These are phyloP conservation scores for Penicillium diatomitis DNA, from an alignment of 495 filamentous ascomycete genomes.

Conservation along the genomic window DNA sequence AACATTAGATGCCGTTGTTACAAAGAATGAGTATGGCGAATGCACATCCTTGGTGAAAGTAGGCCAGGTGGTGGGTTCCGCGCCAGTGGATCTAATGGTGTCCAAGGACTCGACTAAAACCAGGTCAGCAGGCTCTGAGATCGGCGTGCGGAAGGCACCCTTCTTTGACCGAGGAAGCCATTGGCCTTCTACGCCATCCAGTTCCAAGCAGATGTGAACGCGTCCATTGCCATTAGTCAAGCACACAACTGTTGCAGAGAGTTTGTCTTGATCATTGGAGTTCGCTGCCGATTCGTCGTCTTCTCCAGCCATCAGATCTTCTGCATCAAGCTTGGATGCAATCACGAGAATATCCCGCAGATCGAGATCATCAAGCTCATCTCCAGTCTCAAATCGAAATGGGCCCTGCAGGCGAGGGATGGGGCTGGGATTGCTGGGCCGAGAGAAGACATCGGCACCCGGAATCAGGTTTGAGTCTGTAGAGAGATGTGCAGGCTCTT, in stretches of 20 bases:
- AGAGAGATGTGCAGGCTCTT: constrained; percentile 47
- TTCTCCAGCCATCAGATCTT: constrained; percentile 45
- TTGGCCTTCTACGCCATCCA: constrained; percentile 71
- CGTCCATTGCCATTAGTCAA: constrained; percentile 63
- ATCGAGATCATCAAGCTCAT: constrained; percentile 60
- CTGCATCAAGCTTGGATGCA: constrained; percentile 41
- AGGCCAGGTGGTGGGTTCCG: constrained; percentile 48
- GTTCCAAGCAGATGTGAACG: constrained; percentile 68
- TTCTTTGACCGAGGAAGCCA: constrained; percentile 64
- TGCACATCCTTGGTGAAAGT: constrained; percentile 63
- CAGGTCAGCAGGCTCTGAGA: constrained; percentile 35
- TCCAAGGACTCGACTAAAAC: constrained; percentile 49
- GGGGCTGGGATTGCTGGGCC: constrained; percentile 60
- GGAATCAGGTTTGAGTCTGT: constrained; percentile 21
- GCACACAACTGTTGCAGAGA: constrained; percentile 67
- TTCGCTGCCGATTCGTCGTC: constrained; percentile 40
- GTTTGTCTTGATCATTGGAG: constrained; percentile 49
- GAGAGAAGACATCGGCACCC: constrained; percentile 59
- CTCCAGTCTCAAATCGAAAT: constrained; percentile 59
- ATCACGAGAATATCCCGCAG: constrained; percentile 53
- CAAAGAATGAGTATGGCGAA: constrained; percentile 69
- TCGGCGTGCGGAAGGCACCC: constrained; percentile 29
- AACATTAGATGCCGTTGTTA: constrained; percentile 64
- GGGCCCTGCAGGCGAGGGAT: constrained; percentile 80
- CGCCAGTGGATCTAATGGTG: constrained; percentile 45